Evolutionary conservation across 805 yeast genomes (phyloP).

Genomic region (Ogataea methanolica): DNA sequence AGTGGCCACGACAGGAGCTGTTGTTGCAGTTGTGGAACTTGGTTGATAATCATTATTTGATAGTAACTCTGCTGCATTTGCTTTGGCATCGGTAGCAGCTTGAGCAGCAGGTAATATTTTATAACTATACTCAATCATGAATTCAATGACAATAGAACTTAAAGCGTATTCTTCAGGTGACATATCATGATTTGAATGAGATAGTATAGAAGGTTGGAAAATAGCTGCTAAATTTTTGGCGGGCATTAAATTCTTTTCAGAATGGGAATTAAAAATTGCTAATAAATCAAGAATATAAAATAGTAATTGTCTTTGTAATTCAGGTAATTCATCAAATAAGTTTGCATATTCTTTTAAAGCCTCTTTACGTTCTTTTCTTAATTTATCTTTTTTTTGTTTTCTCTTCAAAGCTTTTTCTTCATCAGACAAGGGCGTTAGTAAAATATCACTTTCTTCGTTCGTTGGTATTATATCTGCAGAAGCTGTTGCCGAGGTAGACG

Average conservation of each 20-base stretch:
- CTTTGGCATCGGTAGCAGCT: slow-evolving; percentile 10
- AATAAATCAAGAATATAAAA: slow-evolving; percentile 84
- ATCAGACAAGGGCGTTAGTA: slow-evolving; percentile 7
- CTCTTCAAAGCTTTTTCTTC: slow-evolving; percentile 32
- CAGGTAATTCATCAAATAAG: slow-evolving; percentile 67
- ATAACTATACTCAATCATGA: slow-evolving; percentile 81
- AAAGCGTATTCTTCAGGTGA: slow-evolving; percentile 87
- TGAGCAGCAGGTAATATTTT: slow-evolving; percentile 57
- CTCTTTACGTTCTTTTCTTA: slow-evolving; percentile 59
- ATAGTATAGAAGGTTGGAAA: slow-evolving; percentile 92
- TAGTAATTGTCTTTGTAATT: slow-evolving; percentile 73
- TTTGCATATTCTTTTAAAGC: slow-evolving; percentile 69
- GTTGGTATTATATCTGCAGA: not conserved
- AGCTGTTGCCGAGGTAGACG: not conserved
- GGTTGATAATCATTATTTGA: too few species aligned
- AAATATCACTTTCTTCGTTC: not conserved
- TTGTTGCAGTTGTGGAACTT: not conserved
- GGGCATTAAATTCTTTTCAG: slow-evolving; percentile 82
- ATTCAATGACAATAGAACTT: slow-evolving; percentile 82
- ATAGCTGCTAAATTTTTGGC: slow-evolving; percentile 91
- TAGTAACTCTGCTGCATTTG: not conserved
- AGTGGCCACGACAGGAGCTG: not conserved
- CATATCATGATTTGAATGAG: slow-evolving; percentile 91
- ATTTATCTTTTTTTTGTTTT: slow-evolving; percentile 48
- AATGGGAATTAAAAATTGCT: slow-evolving; percentile 76